phyloP scores from a whole-genome alignment of 345 rosid species.

The Corchorus olitorius region DNA sequence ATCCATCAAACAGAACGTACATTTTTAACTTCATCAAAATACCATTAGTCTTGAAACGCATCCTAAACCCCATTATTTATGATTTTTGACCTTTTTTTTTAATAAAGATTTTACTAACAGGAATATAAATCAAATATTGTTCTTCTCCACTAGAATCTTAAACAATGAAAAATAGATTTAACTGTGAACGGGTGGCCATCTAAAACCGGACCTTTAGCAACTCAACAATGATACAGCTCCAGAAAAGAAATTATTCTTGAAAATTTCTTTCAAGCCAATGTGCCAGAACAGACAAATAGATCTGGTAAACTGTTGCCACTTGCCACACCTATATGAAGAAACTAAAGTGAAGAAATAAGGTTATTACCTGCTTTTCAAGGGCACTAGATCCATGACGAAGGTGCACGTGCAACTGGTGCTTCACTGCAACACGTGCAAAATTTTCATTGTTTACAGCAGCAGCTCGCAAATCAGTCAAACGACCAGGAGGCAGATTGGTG shows the following conservation, averaged over 20 bases:
- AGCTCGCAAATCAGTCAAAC: constrained; percentile 96
- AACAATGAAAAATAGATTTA: not conserved
- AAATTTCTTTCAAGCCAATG: not conserved
- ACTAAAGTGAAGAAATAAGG: constrained; percentile 21
- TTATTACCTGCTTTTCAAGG: constrained; percentile 87
- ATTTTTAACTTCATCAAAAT: not conserved
- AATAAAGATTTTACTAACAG: not conserved
- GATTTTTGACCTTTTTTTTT: not conserved
- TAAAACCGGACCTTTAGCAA: not conserved
- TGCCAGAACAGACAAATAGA: not conserved
- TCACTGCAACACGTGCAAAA: constrained; percentile 96
- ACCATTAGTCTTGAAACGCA: not conserved
- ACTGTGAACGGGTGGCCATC: not conserved
- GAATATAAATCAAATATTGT: not conserved
- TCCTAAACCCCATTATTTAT: not conserved
- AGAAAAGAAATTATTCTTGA: not conserved
- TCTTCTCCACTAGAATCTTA: not conserved
- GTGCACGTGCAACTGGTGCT: constrained; percentile 86
- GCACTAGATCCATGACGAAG: constrained; percentile 97
- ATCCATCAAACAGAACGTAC: not conserved
- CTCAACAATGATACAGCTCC: not conserved
- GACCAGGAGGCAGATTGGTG: constrained; percentile 91
- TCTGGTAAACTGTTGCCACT: not conserved
- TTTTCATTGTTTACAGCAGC: constrained; percentile 99
- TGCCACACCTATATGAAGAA: not conserved